Evolutionary conservation across 2,329 filamentous ascomycete genomes (phyloP), one percentile per base, ranked within the genome.

Genomic region (Dothidotthia symphoricarpi): DNA sequence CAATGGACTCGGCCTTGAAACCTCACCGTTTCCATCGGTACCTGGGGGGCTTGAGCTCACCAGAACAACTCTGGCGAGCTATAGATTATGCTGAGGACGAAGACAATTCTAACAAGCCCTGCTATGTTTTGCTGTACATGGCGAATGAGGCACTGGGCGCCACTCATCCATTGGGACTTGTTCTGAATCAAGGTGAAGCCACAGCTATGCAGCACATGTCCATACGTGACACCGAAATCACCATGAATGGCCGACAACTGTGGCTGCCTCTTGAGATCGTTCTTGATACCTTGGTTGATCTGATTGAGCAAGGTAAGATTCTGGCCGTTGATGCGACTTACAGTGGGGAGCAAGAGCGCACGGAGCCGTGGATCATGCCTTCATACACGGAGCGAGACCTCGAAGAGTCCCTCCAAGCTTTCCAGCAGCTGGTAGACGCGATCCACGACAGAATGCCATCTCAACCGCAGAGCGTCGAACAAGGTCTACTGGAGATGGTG

Each of bases 121-220:
- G 34, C 28, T 47, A 29, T 36, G 13, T 47, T 19, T 26, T 11
- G 24, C 24, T 47, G 3, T 47, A 44, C 14, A 26, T 26, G 28
- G 40, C 37, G 11, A 43, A 35, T 22, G 10, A 34, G 34, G 37
- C 36, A 10, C 29, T 43, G 14, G 25, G 24, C 31, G 28, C 40
- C 2, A 41, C 25, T 41, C 31, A 41, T 41, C 44, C 33, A n/a
- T 19, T 46, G 16, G 46, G 39, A n/a, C 37, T 46, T 5, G 22
- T 43, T 29, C 24, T 46, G 9, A 30, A 49, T 39, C 34, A 43
- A 41, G 34, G 36, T 13, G 28, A 39, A 13, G 7, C 10, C 13
- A 44, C 34, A 31, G 41, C 37, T 17, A 42, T 45, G 41, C 45
- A 42, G 17, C 41, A 48, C 35, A 45, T 32, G 28, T 31, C 34